Evolutionary conservation across 805 yeast genomes (phyloP), one percentile per base, ranked within the genome.

Genomic region (Saturnispora galanensis): DNA sequence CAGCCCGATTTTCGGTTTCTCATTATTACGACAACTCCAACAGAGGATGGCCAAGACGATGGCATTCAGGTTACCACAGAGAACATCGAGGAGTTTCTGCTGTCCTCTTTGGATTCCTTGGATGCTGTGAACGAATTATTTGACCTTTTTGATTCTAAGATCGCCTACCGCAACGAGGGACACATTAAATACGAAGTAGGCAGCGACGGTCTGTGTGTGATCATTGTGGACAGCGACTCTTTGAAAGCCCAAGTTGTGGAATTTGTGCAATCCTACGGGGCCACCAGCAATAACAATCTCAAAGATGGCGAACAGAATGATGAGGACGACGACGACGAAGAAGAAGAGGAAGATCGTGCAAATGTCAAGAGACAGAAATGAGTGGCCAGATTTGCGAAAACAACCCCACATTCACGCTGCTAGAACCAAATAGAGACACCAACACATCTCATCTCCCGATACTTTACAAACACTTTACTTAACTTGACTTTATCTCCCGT

Each of bases 181-280:
- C 67, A 69, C 47, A 68, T 76, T 50, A 74, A 75, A 54, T 76
- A 76, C 52, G 81, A 76, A 49, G 79, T 75, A 2, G 80, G 81
- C 4, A 72, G 77, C 41, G 81, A 76, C 53, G 81, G 81, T 4
- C 59, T 76, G 44, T 76, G 76, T 45, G 75, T 76, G 45, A 67
- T 76, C 28, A 65, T 76, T n/a, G 79, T 73, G 31, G 74, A 71
- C 47, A 60, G 63, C 5, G 47, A 52, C 15, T 61, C 56, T 30
- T 59, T 76, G 51, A 65, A 63, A 47, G 58, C 58, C 15, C 55
- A 54, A 31, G 75, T 68, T 30, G 58, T 69, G 49, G 52, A 56
- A 38, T 75, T 71, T 56, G 65, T 76, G 71, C 47, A 63, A 44
- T 4, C 58, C 49, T 38, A 33, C 49, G 41, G 45, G 38, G 36